phyloP scores from a whole-genome alignment of 768 basidiomycete genomes.

The Xerocomus spinulosus region DNA sequence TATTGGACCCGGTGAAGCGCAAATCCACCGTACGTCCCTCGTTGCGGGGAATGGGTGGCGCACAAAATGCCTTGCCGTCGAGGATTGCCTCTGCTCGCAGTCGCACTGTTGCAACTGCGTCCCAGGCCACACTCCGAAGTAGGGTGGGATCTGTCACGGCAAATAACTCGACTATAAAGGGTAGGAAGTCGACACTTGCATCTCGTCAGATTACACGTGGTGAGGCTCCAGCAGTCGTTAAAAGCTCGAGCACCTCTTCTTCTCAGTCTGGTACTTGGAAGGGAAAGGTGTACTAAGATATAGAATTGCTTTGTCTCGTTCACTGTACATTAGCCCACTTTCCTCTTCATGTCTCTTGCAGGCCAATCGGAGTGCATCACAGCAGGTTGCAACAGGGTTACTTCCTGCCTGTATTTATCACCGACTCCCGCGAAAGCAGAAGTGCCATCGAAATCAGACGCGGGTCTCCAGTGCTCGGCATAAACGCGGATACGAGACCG shows the following conservation, averaged over 20 bases:
- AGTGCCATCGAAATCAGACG: neutral
- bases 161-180: conserved; percentile 8
- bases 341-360: too few relatives aligned
- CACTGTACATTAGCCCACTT: conserved; percentile 24
- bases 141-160: conserved; percentile 10
- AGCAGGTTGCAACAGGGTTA: neutral
- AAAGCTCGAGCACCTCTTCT: conserved; percentile 23
- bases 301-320: neutral
- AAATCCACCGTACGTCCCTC: conserved; percentile 25
- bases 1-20: conserved; percentile 24
- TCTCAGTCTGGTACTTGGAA: conserved; percentile 25
- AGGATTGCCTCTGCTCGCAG: conserved; percentile 7
- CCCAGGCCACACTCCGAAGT: conserved; percentile 9
- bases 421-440: neutral
- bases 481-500: neutral
- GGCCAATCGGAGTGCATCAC: conserved; percentile 9
- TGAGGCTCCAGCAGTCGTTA: conserved; percentile 9
- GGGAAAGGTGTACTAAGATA: conserved; percentile 14
- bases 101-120: conserved; percentile 6
- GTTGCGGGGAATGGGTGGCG: conserved; percentile 7
- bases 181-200: conserved; percentile 8
- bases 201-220: conserved; percentile 11
- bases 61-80: conserved; percentile 15
- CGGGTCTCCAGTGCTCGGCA: neutral
- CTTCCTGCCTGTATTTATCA: neutral